Evolutionary conservation across 345 rosid species (phyloP).

Genomic region (Dipteronia sinensis): DNA sequence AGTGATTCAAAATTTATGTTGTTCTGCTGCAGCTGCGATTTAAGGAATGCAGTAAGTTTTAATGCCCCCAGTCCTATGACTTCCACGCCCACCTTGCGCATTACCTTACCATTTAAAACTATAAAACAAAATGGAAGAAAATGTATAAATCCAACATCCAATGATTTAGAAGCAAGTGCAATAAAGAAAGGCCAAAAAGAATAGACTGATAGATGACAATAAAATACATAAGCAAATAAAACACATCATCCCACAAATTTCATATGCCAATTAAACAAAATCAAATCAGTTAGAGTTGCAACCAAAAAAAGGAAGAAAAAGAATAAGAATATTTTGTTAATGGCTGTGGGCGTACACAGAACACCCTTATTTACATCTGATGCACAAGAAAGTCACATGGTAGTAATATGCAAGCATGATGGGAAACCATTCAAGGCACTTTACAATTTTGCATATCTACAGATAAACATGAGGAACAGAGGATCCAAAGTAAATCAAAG

Average conservation of each 20-base stretch:
- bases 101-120: slow-evolving; percentile 93
- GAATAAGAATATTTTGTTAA: not conserved
- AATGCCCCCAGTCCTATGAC: slow-evolving; percentile 77
- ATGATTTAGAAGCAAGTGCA: slow-evolving; percentile 14
- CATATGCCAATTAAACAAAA: not conserved
- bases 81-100: slow-evolving; percentile 91
- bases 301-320: not conserved
- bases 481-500: not conserved
- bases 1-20: slow-evolving; percentile 65
- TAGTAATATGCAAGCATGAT: not conserved
- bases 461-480: not conserved
- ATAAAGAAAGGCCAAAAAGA: not conserved
- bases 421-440: not conserved
- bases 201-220: not conserved
- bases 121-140: slow-evolving; percentile 26
- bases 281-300: not conserved
- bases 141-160: slow-evolving; percentile 22
- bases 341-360: not conserved
- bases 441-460: not conserved
- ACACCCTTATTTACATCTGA: not conserved
- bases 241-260: not conserved
- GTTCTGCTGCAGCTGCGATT: slow-evolving; percentile 78
- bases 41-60: slow-evolving; percentile 85
- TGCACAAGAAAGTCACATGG: slow-evolving; percentile 1
- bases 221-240: not conserved